Conservation (phyloP, 2,329 filamentous ascomycete genomes). For the Aureobasidium sp. region DNA sequence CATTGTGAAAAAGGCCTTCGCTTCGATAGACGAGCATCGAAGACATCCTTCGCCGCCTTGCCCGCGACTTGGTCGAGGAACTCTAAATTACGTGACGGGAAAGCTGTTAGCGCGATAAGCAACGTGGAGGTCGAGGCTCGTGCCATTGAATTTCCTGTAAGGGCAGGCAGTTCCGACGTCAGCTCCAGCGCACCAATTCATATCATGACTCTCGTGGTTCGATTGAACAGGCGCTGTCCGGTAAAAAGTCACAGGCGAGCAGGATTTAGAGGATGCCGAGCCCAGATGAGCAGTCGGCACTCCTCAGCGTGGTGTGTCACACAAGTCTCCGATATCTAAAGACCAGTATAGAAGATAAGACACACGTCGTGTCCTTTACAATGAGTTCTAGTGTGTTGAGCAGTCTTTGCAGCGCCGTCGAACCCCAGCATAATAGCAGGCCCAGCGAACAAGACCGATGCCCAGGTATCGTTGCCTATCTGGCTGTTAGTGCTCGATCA, state of each 20-base stretch:
- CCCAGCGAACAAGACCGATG: background rate
- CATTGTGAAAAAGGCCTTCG: background rate
- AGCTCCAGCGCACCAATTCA: background rate
- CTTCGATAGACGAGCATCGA: conserved; percentile 4
- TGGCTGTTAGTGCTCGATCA: background rate
- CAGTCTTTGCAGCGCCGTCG: background rate
- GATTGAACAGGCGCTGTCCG: background rate
- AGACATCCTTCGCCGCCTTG: background rate
- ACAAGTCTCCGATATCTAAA: too few relatives aligned
- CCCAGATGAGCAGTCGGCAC: background rate
- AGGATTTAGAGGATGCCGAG: background rate
- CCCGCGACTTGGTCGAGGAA: conserved; percentile 9
- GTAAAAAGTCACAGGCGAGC: background rate
- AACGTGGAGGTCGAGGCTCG: conserved; percentile 3
- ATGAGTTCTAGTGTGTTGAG: background rate
- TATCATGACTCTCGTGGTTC: background rate
- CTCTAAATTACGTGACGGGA: conserved; percentile 13
- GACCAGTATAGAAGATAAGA: background rate
- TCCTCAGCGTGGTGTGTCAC: background rate
- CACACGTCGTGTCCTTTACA: background rate
- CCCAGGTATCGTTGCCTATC: too few relatives aligned
- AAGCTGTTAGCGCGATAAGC: conserved; percentile 12
- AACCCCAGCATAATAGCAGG: background rate
- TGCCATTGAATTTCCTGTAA: background rate
- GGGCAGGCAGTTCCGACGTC: conserved; percentile 11